Evolutionary conservation across 495 filamentous ascomycete species (phyloP), one percentile per base, ranked within the genome.

Genomic region (Lasiosphaeria miniovina): DNA sequence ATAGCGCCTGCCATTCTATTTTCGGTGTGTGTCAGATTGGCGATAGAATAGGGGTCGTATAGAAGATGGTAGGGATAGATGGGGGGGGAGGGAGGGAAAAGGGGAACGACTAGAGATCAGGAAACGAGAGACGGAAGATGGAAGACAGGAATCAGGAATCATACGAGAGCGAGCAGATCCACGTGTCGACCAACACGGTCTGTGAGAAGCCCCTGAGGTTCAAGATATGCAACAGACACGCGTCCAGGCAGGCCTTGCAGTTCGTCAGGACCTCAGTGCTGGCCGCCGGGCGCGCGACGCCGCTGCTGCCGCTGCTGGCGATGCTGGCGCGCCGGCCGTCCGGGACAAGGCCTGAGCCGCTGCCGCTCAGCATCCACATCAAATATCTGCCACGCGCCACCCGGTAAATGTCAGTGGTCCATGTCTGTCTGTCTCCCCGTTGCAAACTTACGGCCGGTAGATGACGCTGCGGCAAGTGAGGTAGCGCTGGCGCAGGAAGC

Each of bases 161-260:
- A 60, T 65, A 77, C 77, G 74, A 78, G 10, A 80, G 62, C 9
- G 77, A 75, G 57, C 76, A 80, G 33, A 78, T 77, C 77, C 77
- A 80, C 0, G 77, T 77, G 61, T 80, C 77, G 1, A 80, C 68
- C 67, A 79, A 57, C 7, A 79, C 63, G 0, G 76, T 79, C 52
- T 80, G 75, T 0, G 66, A 61, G 46, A 78, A 72, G 4, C 65
- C 68, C 24, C 68, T 59, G 11, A 79, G 51, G 54, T 78, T 75
- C 58, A 73, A 54, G 1, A 76, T 73, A 53, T 80, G 76, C 32
- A 77, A 53, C 17, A 70, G 68, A 61, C 74, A 77, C 6, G 76
- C 74, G 36, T 74, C 70, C 31, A 78, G 60, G 61, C 74, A 76
- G 3, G 68, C 66, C 24, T 71, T 67, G 60, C 71, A 77, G 10